These are phyloP conservation scores for Endotrypanum monterogeii DNA, from an alignment of 208 protist genomes.

Conservation along the genomic window DNA sequence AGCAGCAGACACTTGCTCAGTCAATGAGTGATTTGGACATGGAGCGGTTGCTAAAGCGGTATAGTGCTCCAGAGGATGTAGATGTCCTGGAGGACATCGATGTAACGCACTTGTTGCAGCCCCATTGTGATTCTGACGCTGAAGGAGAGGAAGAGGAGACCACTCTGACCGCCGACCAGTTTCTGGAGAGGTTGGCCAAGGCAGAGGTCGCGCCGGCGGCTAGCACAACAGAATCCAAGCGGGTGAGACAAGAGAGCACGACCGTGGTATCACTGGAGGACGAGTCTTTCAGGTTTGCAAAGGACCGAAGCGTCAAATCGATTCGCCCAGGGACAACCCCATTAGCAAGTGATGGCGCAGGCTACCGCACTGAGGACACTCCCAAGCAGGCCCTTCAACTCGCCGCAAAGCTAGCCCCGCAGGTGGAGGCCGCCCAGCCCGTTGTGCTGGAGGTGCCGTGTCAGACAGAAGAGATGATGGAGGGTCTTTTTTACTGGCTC, in stretches of 20 bases:
- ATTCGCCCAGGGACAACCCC: not conserved
- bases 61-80: conserved; percentile 42
- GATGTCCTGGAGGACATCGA: conserved; percentile 44
- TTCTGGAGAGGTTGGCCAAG: conserved; percentile 28
- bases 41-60: conserved; percentile 60
- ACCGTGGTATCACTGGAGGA: conserved; percentile 38
- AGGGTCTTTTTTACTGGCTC: conserved; percentile 82
- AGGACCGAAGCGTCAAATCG: conserved; percentile 5
- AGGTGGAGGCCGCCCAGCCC: conserved; percentile 5
- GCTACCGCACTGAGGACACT: conserved; percentile 38
- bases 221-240: conserved; percentile 7
- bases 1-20: conserved; percentile 74
- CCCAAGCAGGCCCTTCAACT: conserved; percentile 33
- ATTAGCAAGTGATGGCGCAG: conserved; percentile 9
- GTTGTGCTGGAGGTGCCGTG: not conserved
- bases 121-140: conserved; percentile 25
- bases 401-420: conserved; percentile 15
- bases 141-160: conserved; percentile 35
- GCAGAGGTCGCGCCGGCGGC: conserved; percentile 11
- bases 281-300: conserved; percentile 27
- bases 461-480: conserved; percentile 17
- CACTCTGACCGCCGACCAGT: conserved; percentile 40
- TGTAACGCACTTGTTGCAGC: conserved; percentile 51
- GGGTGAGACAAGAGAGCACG: conserved; percentile 1
- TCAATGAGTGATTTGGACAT: conserved; percentile 70